phyloP scores from a whole-genome alignment of 495 filamentous ascomycete species.

The Hyaloscypha finlandica region DNA sequence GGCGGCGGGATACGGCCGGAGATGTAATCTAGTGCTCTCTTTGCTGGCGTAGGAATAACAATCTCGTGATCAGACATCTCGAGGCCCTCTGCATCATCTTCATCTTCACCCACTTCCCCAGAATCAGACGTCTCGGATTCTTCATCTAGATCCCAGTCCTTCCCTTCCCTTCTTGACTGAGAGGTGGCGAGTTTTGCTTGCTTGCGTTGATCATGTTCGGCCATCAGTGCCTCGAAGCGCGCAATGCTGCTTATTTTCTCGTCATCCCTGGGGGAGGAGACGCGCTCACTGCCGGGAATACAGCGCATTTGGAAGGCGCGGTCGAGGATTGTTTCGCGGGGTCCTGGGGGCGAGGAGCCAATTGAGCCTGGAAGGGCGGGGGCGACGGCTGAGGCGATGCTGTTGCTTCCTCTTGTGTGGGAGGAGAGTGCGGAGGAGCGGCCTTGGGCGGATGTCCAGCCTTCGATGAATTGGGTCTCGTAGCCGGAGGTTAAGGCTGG shows the following conservation, averaged over 20 bases:
- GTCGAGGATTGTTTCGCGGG: constrained; percentile 59
- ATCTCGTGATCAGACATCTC: constrained; percentile 43
- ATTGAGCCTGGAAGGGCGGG: constrained; percentile 8
- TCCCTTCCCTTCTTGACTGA: constrained; percentile 9
- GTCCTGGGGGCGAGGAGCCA: constrained; percentile 39
- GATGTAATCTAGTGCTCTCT: constrained; percentile 51
- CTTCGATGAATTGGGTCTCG: constrained; percentile 56
- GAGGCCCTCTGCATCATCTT: constrained; percentile 41
- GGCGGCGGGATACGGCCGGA: constrained; percentile 40
- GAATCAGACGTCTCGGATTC: constrained; percentile 27
- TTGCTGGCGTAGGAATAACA: constrained; percentile 39
- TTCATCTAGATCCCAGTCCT: constrained; percentile 31
- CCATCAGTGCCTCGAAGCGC: constrained; percentile 60
- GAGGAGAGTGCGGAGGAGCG: constrained; percentile 50
- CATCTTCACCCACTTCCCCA: constrained; percentile 29
- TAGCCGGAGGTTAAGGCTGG: constrained; percentile 52
- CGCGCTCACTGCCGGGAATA: constrained; percentile 53
- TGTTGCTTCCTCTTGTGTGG: constrained; percentile 39
- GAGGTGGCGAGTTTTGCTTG: constrained; percentile 31
- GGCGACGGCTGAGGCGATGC: constrained; percentile 33
- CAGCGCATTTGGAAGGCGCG: constrained; percentile 58
- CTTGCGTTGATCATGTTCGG: constrained; percentile 49
- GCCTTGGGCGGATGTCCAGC: constrained; percentile 58
- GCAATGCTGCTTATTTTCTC: constrained; percentile 59
- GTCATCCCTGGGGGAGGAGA: constrained; percentile 23